Conservation (phyloP, 306 rosid genomes). For the Cucumis hystrix region DNA sequence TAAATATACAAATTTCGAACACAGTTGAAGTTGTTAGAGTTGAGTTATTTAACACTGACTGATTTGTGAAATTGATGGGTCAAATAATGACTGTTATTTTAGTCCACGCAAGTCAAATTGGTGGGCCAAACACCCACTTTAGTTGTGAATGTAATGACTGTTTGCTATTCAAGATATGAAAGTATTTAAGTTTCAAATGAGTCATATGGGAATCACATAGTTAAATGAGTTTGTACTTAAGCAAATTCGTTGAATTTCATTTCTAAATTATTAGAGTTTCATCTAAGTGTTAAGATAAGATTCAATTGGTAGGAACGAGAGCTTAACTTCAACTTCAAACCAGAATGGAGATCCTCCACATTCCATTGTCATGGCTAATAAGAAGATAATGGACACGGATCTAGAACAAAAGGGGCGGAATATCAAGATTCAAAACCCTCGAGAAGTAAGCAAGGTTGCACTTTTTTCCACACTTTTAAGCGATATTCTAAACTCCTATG, state of each 20-base stretch:
- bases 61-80: no score
- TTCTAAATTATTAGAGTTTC: background rate
- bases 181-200: background rate
- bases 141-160: background rate
- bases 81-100: no score
- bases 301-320: slow-evolving; percentile 20
- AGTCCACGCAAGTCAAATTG: no score
- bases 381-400: slow-evolving; percentile 10
- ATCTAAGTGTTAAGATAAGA: background rate
- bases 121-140: background rate
- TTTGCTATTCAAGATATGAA: background rate
- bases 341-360: slow-evolving; percentile 13
- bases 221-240: background rate
- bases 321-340: slow-evolving; percentile 11
- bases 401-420: slow-evolving; percentile 8
- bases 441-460: slow-evolving; percentile 6
- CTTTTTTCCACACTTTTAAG: background rate
- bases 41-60: no score
- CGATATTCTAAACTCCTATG: background rate
- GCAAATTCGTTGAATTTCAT: background rate
- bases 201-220: background rate
- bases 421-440: slow-evolving; percentile 13
- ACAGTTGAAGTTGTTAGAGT: no score
- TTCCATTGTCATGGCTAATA: slow-evolving; percentile 15
- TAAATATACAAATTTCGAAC: no score